phyloP scores from a whole-genome alignment of 495 filamentous ascomycete species.

The Diplogelasinospora grovesii region DNA sequence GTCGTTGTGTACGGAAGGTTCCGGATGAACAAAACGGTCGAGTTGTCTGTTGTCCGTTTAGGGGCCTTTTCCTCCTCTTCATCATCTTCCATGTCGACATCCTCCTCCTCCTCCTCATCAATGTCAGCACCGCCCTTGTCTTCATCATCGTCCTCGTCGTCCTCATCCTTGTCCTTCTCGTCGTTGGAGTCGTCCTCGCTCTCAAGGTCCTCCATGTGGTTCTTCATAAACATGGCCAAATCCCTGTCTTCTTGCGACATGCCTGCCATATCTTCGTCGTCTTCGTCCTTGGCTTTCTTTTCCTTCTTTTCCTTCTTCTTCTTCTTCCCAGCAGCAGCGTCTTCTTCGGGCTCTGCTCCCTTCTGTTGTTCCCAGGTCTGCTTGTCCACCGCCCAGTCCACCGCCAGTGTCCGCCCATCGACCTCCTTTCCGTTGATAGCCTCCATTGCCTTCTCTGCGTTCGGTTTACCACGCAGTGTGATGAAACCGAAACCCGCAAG shows the following conservation, averaged over 20 bases:
- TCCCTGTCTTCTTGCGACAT: constrained; percentile 35
- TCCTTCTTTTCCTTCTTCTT: constrained; percentile 38
- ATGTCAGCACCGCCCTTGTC: constrained; percentile 26
- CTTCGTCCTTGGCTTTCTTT: constrained; percentile 56
- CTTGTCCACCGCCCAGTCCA: constrained; percentile 96
- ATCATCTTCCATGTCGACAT: constrained; percentile 28
- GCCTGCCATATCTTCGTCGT: constrained; percentile 32
- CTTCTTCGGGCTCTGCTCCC: constrained; percentile 20
- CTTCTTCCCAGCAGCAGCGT: constrained; percentile 52
- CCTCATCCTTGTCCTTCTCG: constrained; percentile 36
- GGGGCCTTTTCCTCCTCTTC: constrained; percentile 31
- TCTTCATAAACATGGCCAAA: constrained; percentile 26
- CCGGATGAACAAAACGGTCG: constrained; percentile 80
- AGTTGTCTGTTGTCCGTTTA: constrained; percentile 46
- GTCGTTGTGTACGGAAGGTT: constrained; percentile 85
- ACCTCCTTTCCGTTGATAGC: constrained; percentile 83
- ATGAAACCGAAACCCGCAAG: constrained; percentile 90
- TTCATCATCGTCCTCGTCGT: constrained; percentile 34
- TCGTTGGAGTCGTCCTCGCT: constrained; percentile 26
- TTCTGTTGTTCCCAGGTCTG: constrained; percentile 67
- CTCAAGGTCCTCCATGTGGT: constrained; percentile 29
- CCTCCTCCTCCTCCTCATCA: constrained; percentile 32
- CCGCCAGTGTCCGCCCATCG: constrained; percentile 78
- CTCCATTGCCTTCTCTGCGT: constrained; percentile 83
- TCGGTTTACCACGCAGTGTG: constrained; percentile 76